Percentiles rank a stretch among this genome's conserved stretches.
These are phyloP conservation scores for Ceratobasidium sp. DNA, from an alignment of 1,284 basidiomycete species.

Conservation along the genomic window DNA sequence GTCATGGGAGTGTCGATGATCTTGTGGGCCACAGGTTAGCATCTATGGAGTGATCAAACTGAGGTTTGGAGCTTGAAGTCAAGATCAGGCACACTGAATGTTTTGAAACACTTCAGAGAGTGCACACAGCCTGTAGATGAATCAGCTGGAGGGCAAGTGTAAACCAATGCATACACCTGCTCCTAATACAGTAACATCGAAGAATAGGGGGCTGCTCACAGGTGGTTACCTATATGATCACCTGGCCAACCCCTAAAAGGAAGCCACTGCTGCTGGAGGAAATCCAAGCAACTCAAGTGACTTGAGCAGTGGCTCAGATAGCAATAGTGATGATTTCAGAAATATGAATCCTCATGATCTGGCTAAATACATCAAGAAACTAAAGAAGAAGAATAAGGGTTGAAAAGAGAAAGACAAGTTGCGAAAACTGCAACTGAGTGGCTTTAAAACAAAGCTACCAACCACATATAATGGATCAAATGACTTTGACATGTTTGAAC, in stretches of 20 bases:
- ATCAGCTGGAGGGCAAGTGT: neutral
- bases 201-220: neutral
- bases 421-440: conserved; percentile 12
- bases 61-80: too few species aligned
- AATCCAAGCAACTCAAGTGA: neutral
- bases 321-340: neutral
- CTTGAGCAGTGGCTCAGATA: neutral
- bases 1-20: too few species aligned
- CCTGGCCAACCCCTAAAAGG: neutral
- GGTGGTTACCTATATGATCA: neutral
- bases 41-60: too few species aligned
- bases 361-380: neutral
- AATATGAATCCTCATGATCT: neutral
- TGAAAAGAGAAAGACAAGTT: neutral
- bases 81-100: too few species aligned
- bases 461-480: conserved; percentile 17
- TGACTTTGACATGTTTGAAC: conserved; percentile 27
- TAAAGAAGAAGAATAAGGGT: neutral
- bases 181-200: neutral
- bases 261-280: neutral
- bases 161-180: neutral
- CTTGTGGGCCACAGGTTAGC: too few species aligned
- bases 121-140: neutral
- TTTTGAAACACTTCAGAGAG: neutral
- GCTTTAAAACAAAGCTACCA: conserved; percentile 22